These are phyloP conservation scores for Hippophae gyantsensis DNA, from an alignment of 306 rosid species.

Conservation along the genomic window DNA sequence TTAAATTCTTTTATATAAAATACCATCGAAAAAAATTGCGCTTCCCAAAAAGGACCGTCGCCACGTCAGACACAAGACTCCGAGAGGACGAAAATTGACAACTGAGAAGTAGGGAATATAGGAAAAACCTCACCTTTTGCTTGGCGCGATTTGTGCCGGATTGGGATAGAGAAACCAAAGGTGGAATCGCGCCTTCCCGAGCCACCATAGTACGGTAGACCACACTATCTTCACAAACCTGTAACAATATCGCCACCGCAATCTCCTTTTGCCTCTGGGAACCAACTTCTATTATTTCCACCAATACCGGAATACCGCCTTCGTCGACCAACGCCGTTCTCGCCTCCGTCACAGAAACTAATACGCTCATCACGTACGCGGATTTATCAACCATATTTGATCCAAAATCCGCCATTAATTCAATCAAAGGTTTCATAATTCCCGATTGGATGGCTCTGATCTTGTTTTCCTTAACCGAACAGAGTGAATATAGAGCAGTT, in stretches of 20 bases:
- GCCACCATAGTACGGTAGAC: slow-evolving; percentile 65
- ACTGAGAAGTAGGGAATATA: not conserved
- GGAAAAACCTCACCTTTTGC: slow-evolving; percentile 59
- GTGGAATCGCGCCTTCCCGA: slow-evolving; percentile 97
- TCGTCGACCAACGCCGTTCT: slow-evolving; percentile 69
- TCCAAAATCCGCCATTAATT: slow-evolving; percentile 81
- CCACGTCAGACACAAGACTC: slow-evolving; percentile 36
- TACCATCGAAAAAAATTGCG: not conserved
- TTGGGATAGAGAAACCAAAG: slow-evolving; percentile 77
- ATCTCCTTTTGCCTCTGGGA: slow-evolving; percentile 85
- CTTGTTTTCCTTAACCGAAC: slow-evolving; percentile 76
- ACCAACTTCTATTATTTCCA: slow-evolving; percentile 85
- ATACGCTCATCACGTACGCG: slow-evolving; percentile 70
- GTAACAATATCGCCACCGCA: slow-evolving; percentile 56
- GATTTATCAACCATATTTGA: slow-evolving; percentile 94
- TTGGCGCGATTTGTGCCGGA: slow-evolving; percentile 95
- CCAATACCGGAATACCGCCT: slow-evolving; percentile 84
- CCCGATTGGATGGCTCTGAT: slow-evolving; percentile 70
- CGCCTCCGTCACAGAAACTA: slow-evolving; percentile 65
- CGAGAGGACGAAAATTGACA: slow-evolving; percentile 13
- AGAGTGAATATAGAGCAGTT: slow-evolving; percentile 75
- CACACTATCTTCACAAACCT: slow-evolving; percentile 66
- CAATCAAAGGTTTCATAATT: slow-evolving; percentile 78
- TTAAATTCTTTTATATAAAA: not conserved
- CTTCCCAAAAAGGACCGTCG: slow-evolving; percentile 5